These are phyloP conservation scores for Cyberlindnera bimundalis DNA, from an alignment of 805 yeast species.

Conservation along the genomic window DNA sequence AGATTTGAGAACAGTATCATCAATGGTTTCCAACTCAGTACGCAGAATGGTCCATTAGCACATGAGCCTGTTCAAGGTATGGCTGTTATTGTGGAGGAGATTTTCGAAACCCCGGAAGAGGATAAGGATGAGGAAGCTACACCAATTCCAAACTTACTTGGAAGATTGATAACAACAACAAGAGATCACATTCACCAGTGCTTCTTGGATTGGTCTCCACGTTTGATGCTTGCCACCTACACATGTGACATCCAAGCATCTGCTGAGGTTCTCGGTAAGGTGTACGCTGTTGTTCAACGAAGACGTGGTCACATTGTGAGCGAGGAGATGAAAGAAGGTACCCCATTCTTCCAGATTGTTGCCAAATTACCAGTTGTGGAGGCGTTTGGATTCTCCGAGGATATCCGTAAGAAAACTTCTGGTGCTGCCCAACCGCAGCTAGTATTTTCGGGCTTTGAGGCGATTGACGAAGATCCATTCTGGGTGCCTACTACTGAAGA, in stretches of 20 bases:
- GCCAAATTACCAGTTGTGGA: conserved; percentile 91
- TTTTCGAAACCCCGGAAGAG: conserved; percentile 30
- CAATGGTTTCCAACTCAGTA: conserved; percentile 83
- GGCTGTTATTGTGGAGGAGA: conserved; percentile 43
- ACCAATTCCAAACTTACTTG: conserved; percentile 49
- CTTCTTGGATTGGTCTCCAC: conserved; percentile 79
- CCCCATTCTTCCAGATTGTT: conserved; percentile 86
- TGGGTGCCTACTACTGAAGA: conserved; percentile 99
- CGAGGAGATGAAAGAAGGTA: conserved; percentile 98
- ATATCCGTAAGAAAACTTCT: conserved; percentile 85
- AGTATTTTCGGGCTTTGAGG: conserved; percentile 83
- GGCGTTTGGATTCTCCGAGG: conserved; percentile 96
- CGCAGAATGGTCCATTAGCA: conserved; percentile 81
- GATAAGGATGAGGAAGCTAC: conserved; percentile 26
- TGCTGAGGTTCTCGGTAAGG: conserved; percentile 91
- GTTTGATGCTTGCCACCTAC: conserved; percentile 89
- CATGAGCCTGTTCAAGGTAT: conserved; percentile 87
- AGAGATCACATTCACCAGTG: conserved; percentile 70
- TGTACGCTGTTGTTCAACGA: conserved; percentile 88
- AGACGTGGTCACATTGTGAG: conserved; percentile 80
- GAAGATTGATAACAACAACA: conserved; percentile 69
- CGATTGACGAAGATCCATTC: conserved; percentile 89
- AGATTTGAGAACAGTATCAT: conserved; percentile 60
- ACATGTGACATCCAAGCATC: conserved; percentile 93
- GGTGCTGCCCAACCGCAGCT: conserved; percentile 98